Conservation (phyloP, 2,329 filamentous ascomycete genomes). For the Shiraia bambusicola region DNA sequence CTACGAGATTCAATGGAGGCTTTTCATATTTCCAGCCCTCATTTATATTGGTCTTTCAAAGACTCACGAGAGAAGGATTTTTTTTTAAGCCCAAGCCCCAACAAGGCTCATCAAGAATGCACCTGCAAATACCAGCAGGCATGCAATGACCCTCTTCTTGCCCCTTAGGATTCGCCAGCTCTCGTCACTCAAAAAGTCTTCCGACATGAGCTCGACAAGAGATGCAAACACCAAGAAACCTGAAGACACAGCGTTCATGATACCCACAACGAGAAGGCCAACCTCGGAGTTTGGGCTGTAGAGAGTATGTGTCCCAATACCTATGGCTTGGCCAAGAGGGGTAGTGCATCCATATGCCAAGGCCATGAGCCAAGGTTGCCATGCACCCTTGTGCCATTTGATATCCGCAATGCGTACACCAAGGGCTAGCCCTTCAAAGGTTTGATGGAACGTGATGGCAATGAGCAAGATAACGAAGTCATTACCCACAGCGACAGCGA, state of each 20-base stretch:
- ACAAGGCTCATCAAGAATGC: conserved; percentile 70
- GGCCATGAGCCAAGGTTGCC: conserved; percentile 68
- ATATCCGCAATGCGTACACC: conserved; percentile 83
- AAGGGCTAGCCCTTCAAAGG: conserved; percentile 83
- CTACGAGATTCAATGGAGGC: too few species aligned
- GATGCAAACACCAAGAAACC: conserved; percentile 80
- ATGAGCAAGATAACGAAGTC: conserved; percentile 61
- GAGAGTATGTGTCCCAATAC: conserved; percentile 72
- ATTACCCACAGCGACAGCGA: conserved; percentile 55
- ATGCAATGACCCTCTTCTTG: conserved; percentile 62
- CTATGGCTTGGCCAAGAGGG: conserved; percentile 80
- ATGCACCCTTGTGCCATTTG: conserved; percentile 45
- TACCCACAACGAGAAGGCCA: conserved; percentile 77
- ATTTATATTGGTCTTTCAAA: too few species aligned
- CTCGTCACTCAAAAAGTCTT: conserved; percentile 78
- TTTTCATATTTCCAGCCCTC: too few species aligned
- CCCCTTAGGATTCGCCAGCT: conserved; percentile 69
- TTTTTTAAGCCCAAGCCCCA: conserved; percentile 65
- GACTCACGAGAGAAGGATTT: neutral
- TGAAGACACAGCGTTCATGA: conserved; percentile 84
- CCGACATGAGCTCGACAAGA: conserved; percentile 78
- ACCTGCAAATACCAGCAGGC: conserved; percentile 63
- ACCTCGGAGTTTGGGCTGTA: conserved; percentile 78
- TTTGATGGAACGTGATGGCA: conserved; percentile 68
- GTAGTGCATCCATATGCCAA: conserved; percentile 71